These are phyloP conservation scores for Magnusiomyces tetraspermus DNA, from an alignment of 1,139 yeast species.

Conservation along the genomic window DNA sequence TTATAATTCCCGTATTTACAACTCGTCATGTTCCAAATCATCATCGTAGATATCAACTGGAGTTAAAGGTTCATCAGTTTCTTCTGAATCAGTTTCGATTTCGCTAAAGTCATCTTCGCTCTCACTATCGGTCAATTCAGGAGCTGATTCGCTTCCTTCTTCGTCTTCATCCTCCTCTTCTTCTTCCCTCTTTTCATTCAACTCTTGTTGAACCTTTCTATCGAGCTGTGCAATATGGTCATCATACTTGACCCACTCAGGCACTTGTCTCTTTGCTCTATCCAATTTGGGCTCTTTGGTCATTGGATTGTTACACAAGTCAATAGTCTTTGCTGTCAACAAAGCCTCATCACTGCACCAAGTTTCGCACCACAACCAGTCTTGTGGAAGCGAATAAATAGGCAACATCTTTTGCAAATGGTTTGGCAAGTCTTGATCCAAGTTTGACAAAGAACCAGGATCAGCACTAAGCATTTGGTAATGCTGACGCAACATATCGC, in stretches of 20 bases:
- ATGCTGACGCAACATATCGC: conserved; percentile 74
- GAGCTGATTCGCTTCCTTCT: conserved; percentile 15
- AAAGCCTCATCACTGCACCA: conserved; percentile 72
- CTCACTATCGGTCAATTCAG: conserved; percentile 13
- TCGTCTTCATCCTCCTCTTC: conserved; percentile 14
- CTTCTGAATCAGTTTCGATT: conserved; percentile 15
- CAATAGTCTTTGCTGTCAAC: conserved; percentile 62
- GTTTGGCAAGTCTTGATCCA: conserved; percentile 90
- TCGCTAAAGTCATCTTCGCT: conserved; percentile 15
- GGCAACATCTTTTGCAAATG: conserved; percentile 61
- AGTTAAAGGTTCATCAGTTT: background rate
- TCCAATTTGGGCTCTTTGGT: conserved; percentile 70
- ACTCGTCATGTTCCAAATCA: conserved; percentile 1
- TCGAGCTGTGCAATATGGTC: conserved; percentile 37
- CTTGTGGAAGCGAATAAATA: conserved; percentile 65
- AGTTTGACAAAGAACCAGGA: conserved; percentile 64
- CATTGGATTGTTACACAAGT: conserved; percentile 72
- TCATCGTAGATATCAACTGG: background rate
- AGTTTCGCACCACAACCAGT: conserved; percentile 91
- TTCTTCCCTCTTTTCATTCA: conserved; percentile 12
- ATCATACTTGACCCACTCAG: conserved; percentile 69
- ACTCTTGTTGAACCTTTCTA: background rate
- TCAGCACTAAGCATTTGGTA: conserved; percentile 78
- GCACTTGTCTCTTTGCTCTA: conserved; percentile 62
- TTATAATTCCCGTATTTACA: background rate